These are phyloP conservation scores for Penicillium sp. DNA, from an alignment of 2,329 filamentous ascomycete species.

Conservation along the genomic window DNA sequence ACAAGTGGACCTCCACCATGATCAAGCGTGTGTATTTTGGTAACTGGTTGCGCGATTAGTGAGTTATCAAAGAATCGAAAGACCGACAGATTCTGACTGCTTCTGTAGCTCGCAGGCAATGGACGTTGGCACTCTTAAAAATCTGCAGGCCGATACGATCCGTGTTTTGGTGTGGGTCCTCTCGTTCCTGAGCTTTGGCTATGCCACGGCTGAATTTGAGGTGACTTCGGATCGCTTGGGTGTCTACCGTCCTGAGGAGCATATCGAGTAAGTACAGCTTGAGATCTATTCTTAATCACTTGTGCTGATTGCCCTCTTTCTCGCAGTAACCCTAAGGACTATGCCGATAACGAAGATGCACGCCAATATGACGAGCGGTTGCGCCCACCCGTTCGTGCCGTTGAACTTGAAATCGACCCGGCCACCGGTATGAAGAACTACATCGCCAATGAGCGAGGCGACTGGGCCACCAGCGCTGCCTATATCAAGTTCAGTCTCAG, in stretches of 20 bases:
- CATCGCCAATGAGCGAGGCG: slow-evolving; percentile 83
- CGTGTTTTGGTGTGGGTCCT: slow-evolving; percentile 77
- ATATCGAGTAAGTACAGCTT: slow-evolving; percentile 44
- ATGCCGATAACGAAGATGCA: slow-evolving; percentile 83
- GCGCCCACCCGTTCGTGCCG: slow-evolving; percentile 69
- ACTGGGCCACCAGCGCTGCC: slow-evolving; percentile 85
- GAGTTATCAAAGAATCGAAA: slow-evolving; percentile 13
- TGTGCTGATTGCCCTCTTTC: slow-evolving; percentile 39
- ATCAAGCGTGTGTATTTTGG: slow-evolving; percentile 79
- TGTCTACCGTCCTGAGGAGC: slow-evolving; percentile 71
- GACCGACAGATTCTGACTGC: slow-evolving; percentile 1
- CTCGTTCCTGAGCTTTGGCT: slow-evolving; percentile 77
- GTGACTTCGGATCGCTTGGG: slow-evolving; percentile 77
- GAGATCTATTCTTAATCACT: neutral
- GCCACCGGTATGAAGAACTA: slow-evolving; percentile 98
- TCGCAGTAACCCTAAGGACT: slow-evolving; percentile 75
- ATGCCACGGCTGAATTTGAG: slow-evolving; percentile 82
- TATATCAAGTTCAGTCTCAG: slow-evolving; percentile 75
- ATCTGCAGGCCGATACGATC: slow-evolving; percentile 73
- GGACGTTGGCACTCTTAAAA: slow-evolving; percentile 76
- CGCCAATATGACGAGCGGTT: slow-evolving; percentile 72
- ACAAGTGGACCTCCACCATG: slow-evolving; percentile 80
- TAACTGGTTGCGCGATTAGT: slow-evolving; percentile 81
- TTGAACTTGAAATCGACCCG: slow-evolving; percentile 70
- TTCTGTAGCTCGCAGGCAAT: slow-evolving; percentile 65